Percentiles rank a stretch among this genome's conserved stretches.
phyloP scores from a whole-genome alignment of 129 eudicot species.

The Centrapalus pauciflorus region DNA sequence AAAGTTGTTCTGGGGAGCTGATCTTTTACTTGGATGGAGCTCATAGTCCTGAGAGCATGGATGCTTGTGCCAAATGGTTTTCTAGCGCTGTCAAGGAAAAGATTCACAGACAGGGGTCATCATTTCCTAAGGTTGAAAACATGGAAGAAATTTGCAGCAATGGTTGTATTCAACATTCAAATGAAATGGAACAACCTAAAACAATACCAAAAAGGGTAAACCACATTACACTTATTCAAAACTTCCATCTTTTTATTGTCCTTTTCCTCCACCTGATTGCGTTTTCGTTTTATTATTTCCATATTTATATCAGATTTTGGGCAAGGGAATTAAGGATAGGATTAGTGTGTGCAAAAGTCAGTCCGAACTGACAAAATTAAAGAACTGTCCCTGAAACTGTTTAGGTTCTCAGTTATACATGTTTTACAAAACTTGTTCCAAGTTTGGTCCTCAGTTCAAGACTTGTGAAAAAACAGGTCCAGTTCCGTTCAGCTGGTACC shows the following conservation, averaged over 20 bases:
- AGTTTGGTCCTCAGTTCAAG: no score
- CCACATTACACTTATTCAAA: background rate
- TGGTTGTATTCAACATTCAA: conserved; percentile 26
- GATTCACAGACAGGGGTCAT: conserved; percentile 21
- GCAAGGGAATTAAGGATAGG: no score
- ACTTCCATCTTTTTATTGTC: background rate
- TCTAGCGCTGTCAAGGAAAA: conserved; percentile 47
- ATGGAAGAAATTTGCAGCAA: conserved; percentile 22
- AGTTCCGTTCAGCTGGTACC: no score
- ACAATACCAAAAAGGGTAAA: conserved; percentile 53
- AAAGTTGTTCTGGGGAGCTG: conserved; percentile 54
- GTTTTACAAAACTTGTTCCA: no score
- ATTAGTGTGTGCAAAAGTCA: no score
- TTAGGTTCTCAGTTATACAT: no score
- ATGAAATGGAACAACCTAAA: conserved; percentile 17
- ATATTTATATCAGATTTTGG: background rate
- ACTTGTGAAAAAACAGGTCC: no score
- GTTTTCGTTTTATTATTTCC: background rate
- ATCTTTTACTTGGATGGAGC: conserved; percentile 87
- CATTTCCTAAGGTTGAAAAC: conserved; percentile 25
- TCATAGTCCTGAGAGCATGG: conserved; percentile 95
- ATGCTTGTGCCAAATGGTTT: conserved; percentile 92
- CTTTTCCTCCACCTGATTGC: background rate
- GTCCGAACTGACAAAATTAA: no score
- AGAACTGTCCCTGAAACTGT: no score